Evolutionary conservation across 306 rosid genomes (phyloP).

Genomic region (Prunus campanulata): DNA sequence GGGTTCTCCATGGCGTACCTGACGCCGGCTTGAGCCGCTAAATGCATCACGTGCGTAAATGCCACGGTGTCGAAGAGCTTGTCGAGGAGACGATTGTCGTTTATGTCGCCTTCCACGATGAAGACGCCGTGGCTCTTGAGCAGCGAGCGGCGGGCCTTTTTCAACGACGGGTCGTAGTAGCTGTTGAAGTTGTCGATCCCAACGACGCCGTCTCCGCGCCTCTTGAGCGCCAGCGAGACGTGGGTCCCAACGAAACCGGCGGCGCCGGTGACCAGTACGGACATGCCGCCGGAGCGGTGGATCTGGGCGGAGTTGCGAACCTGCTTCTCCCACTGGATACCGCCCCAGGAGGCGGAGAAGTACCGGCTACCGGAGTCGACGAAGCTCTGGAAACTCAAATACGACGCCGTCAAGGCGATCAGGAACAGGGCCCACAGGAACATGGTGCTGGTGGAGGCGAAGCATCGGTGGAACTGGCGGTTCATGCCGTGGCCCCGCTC

Average conservation of each 20-base stretch:
- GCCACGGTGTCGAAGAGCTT: slow-evolving; percentile 80
- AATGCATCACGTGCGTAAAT: slow-evolving; percentile 83
- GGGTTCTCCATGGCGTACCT: slow-evolving; percentile 94
- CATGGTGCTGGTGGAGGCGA: slow-evolving; percentile 85
- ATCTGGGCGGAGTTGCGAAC: slow-evolving; percentile 70
- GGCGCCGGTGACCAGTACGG: slow-evolving; percentile 77
- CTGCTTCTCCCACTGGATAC: slow-evolving; percentile 90
- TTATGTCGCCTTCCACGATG: slow-evolving; percentile 69
- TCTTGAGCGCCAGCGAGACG: slow-evolving; percentile 67
- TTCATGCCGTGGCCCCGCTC: slow-evolving; percentile 57
- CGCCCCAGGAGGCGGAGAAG: slow-evolving; percentile 84
- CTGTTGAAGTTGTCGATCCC: slow-evolving; percentile 79
- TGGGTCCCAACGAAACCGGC: slow-evolving; percentile 77
- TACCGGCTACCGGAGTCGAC: slow-evolving; percentile 67
- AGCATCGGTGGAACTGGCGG: slow-evolving; percentile 75
- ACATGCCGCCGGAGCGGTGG: slow-evolving; percentile 66
- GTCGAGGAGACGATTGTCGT: slow-evolving; percentile 57
- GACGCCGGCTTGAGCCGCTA: slow-evolving; percentile 95
- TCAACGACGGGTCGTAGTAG: slow-evolving; percentile 80
- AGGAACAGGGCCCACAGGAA: slow-evolving; percentile 83
- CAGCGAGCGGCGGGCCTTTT: slow-evolving; percentile 56
- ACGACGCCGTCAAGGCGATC: slow-evolving; percentile 73
- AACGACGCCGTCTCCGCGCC: slow-evolving; percentile 78
- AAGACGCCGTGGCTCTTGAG: slow-evolving; percentile 45
- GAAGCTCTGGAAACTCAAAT: slow-evolving; percentile 71